phyloP scores from a whole-genome alignment of 2,329 filamentous ascomycete genomes.

The Aspergillus oerlinghausenensis region DNA sequence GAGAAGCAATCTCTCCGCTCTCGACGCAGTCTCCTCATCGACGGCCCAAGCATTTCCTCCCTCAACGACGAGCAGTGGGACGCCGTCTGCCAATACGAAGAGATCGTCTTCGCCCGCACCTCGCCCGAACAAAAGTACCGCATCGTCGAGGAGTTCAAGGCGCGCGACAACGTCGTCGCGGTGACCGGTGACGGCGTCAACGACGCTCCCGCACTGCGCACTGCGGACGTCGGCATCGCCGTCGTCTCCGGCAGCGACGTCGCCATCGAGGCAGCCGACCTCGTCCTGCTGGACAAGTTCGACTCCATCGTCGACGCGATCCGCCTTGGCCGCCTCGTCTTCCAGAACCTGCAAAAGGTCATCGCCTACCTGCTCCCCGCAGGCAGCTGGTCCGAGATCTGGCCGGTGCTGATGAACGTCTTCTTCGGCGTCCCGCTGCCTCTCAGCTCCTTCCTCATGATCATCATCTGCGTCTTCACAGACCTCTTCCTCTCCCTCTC shows the following conservation, averaged over 20 bases:
- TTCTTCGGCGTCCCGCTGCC: constrained; percentile 53
- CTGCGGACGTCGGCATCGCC: constrained; percentile 31
- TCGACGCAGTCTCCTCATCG: constrained; percentile 57
- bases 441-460: constrained; percentile 53
- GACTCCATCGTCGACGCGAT: constrained; percentile 32
- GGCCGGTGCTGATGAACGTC: constrained; percentile 54
- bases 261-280: constrained; percentile 38
- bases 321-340: constrained; percentile 29
- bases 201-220: constrained; percentile 30
- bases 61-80: constrained; percentile 68
- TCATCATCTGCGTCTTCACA: constrained; percentile 55
- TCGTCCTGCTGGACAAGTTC: constrained; percentile 34
- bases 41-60: constrained; percentile 61
- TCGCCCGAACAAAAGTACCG: constrained; percentile 42
- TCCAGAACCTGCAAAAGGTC: constrained; percentile 35
- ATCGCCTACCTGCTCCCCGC: constrained; percentile 47
- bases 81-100: constrained; percentile 52
- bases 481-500: constrained; percentile 50
- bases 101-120: constrained; percentile 45
- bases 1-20: constrained; percentile 19
- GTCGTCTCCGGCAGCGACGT: constrained; percentile 38
- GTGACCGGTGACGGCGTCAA: constrained; percentile 38
- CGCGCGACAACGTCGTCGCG: constrained; percentile 37
- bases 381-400: constrained; percentile 54
- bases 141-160: constrained; percentile 40